These are phyloP conservation scores for Torulaspora franciscae DNA, from an alignment of 805 yeast species.

Conservation along the genomic window DNA sequence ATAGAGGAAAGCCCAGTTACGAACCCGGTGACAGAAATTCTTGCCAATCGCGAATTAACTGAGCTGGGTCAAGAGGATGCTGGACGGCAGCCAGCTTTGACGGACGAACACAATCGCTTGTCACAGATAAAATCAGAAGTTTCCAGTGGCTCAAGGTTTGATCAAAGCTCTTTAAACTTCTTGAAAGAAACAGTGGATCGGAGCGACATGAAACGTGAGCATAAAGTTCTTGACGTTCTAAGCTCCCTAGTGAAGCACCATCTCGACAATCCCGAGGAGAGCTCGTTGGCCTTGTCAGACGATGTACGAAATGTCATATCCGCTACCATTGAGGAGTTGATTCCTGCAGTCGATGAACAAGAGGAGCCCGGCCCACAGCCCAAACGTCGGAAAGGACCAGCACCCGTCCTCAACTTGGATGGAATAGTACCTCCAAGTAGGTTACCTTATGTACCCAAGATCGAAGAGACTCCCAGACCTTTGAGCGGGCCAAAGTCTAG, in stretches of 20 bases:
- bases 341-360: constrained; percentile 21
- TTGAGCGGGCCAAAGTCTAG: constrained; percentile 1
- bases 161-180: neutral
- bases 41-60: too few relatives aligned
- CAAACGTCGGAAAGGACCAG: constrained; percentile 14
- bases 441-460: constrained; percentile 4
- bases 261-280: constrained; percentile 14
- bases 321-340: constrained; percentile 23
- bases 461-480: constrained; percentile 5
- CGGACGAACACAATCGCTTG: neutral
- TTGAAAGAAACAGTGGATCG: constrained; percentile 2
- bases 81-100: neutral
- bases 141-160: neutral
- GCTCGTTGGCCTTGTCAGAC: constrained; percentile 12
- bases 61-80: too few relatives aligned
- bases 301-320: constrained; percentile 22
- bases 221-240: constrained; percentile 18
- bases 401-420: constrained; percentile 29
- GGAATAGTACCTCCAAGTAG: constrained; percentile 30
- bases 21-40: too few relatives aligned
- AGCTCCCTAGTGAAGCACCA: constrained; percentile 24
- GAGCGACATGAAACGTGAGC: constrained; percentile 2
- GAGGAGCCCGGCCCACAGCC: constrained; percentile 5
- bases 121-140: neutral
- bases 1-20: too few relatives aligned